These are phyloP conservation scores for Ormosia semicastrata DNA, from an alignment of 306 rosid species.

Conservation along the genomic window DNA sequence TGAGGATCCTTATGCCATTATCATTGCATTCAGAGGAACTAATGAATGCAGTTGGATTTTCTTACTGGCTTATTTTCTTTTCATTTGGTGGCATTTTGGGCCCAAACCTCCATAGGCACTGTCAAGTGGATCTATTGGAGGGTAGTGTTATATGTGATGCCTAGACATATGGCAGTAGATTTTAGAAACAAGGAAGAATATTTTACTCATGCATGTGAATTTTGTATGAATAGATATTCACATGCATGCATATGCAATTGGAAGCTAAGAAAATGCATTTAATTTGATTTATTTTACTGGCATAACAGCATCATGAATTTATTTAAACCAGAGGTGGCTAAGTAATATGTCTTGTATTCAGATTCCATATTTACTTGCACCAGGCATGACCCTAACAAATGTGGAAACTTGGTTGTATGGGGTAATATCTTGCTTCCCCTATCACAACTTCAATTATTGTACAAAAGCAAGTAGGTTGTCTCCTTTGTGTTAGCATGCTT, in stretches of 20 bases:
- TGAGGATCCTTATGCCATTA: slow-evolving; percentile 65
- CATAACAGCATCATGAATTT: not conserved
- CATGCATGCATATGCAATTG: not conserved
- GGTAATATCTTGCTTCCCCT: not conserved
- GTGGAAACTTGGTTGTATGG: not conserved
- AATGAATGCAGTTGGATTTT: slow-evolving; percentile 75
- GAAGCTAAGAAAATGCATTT: slow-evolving; percentile 6
- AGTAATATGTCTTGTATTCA: not conserved
- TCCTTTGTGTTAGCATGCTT: slow-evolving; percentile 35
- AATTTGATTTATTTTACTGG: not conserved
- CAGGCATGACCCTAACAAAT: slow-evolving; percentile 5
- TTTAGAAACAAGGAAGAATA: slow-evolving; percentile 9
- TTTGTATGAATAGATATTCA: slow-evolving; percentile 3
- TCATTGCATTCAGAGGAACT: slow-evolving; percentile 97
- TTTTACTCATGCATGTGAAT: slow-evolving; percentile 7
- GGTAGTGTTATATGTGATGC: slow-evolving; percentile 12
- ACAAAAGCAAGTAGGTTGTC: not conserved
- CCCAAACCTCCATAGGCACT: not conserved
- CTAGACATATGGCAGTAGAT: not conserved
- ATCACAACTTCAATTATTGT: not conserved
- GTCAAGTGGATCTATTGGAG: not conserved
- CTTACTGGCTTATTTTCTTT: not conserved
- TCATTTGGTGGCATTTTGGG: not conserved
- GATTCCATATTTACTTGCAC: not conserved
- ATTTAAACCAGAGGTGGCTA: not conserved